Conservation (phyloP, 2,329 filamentous ascomycete genomes). For the Aspergillus neoniger region DNA sequence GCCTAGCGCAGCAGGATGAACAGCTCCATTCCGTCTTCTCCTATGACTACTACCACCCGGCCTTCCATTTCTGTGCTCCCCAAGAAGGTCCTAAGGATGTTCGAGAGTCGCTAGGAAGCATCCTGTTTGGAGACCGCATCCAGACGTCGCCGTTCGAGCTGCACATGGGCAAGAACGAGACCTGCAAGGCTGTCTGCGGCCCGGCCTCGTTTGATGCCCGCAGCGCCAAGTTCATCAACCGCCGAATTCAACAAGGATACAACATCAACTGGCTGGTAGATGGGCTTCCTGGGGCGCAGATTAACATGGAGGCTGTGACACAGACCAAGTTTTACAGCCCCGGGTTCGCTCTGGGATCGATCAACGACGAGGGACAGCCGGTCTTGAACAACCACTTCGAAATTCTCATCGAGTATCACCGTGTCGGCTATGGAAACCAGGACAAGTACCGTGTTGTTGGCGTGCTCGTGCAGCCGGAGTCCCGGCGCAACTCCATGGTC, state of each 20-base stretch:
- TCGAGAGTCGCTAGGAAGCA: constrained; percentile 89
- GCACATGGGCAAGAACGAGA: constrained; percentile 82
- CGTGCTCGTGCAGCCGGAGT: constrained; percentile 82
- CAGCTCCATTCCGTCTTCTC: constrained; percentile 89
- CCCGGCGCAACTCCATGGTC: constrained; percentile 59
- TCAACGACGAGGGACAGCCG: constrained; percentile 57
- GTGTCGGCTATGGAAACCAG: constrained; percentile 58
- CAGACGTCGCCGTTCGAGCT: constrained; percentile 94
- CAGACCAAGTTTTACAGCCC: constrained; percentile 83
- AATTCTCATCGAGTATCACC: constrained; percentile 89
- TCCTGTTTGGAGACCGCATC: constrained; percentile 95
- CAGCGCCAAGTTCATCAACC: constrained; percentile 77
- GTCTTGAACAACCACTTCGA: constrained; percentile 93
- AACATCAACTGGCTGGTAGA: constrained; percentile 96
- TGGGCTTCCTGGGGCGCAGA: constrained; percentile 85
- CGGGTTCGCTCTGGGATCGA: constrained; percentile 75
- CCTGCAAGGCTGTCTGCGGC: constrained; percentile 78
- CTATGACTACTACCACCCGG: constrained; percentile 91
- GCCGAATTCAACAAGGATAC: constrained; percentile 79
- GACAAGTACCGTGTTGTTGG: constrained; percentile 85
- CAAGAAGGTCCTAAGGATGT: constrained; percentile 74
- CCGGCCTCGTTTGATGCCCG: constrained; percentile 65
- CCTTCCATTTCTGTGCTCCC: constrained; percentile 86
- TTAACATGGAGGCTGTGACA: constrained; percentile 74
- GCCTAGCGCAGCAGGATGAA: constrained; percentile 73